Evolutionary conservation across 306 rosid species (phyloP).

Genomic region (Gleditsia sinensis): DNA sequence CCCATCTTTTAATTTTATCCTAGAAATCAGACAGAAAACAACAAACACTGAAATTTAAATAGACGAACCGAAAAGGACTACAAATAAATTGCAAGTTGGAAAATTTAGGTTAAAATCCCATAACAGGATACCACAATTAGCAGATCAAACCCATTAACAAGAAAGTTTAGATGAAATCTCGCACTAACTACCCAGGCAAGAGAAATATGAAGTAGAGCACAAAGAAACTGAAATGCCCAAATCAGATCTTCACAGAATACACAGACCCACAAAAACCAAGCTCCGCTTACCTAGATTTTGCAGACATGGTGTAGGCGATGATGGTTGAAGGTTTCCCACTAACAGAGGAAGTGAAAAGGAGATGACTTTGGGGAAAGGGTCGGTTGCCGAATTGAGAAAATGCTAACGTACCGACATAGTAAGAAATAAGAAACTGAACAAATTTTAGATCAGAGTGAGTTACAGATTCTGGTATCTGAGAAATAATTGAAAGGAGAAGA

Average conservation of each 20-base stretch:
- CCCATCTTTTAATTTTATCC: conserved; percentile 26
- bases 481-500: conserved; percentile 14
- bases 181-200: conserved; percentile 1
- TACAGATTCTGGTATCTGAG: neutral
- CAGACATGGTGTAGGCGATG: conserved; percentile 58
- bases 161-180: conserved; percentile 24
- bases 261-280: neutral
- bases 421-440: conserved; percentile 36
- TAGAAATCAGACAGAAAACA: neutral
- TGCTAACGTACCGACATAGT: conserved; percentile 58
- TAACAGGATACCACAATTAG: neutral
- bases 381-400: conserved; percentile 30
- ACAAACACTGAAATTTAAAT: neutral
- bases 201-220: neutral
- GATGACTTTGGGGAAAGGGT: conserved; percentile 13
- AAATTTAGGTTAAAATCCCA: conserved; percentile 11
- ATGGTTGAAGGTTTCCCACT: neutral
- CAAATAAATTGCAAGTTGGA: neutral
- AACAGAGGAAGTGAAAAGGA: conserved; percentile 18
- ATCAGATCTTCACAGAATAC: conserved; percentile 56
- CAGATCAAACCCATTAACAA: conserved; percentile 52
- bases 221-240: conserved; percentile 32
- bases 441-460: conserved; percentile 42
- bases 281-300: conserved; percentile 73
- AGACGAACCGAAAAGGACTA: neutral